A percentile compares a stretch with the other conserved stretches of the same genome.
phyloP scores from a whole-genome alignment of 495 filamentous ascomycete species.

The Hyaloscypha finlandica region DNA sequence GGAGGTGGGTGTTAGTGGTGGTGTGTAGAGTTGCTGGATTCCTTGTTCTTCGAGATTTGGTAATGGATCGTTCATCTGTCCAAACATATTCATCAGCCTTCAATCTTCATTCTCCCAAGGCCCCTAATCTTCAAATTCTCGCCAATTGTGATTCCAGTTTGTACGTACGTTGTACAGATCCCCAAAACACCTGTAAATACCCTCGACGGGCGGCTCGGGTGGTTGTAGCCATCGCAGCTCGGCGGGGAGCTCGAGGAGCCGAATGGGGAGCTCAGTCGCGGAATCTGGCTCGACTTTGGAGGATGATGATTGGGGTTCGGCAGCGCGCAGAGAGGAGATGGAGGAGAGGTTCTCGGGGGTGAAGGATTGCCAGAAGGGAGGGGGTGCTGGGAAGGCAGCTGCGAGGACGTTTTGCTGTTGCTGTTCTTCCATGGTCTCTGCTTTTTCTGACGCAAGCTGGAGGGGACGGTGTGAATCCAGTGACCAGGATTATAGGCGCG shows the following conservation, averaged over 20 bases:
- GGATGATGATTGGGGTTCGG: conserved; percentile 27
- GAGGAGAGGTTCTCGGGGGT: conserved; percentile 73
- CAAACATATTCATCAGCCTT: conserved; percentile 16
- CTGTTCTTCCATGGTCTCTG: conserved; percentile 52
- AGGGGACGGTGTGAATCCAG: background rate
- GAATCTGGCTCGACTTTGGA: conserved; percentile 20
- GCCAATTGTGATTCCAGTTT: background rate
- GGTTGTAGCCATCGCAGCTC: conserved; percentile 82
- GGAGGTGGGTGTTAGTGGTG: conserved; percentile 38
- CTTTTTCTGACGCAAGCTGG: background rate
- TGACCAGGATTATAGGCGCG: background rate
- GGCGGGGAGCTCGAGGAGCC: conserved; percentile 61
- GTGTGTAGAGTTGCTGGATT: conserved; percentile 67
- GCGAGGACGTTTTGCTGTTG: conserved; percentile 45
- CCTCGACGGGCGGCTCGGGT: conserved; percentile 70
- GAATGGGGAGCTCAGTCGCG: conserved; percentile 16
- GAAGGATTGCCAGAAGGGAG: conserved; percentile 88
- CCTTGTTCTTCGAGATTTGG: conserved; percentile 67
- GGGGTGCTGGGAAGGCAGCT: conserved; percentile 78
- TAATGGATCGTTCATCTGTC: conserved; percentile 62
- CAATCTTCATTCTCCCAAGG: conserved; percentile 15
- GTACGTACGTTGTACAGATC: conserved; percentile 59
- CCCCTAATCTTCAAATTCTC: background rate
- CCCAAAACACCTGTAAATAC: conserved; percentile 74
- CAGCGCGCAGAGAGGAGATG: conserved; percentile 47